Base-by-base conservation (phyloP, 1,139 yeast genomes). In the Yamadazyma mexicana region DNA sequence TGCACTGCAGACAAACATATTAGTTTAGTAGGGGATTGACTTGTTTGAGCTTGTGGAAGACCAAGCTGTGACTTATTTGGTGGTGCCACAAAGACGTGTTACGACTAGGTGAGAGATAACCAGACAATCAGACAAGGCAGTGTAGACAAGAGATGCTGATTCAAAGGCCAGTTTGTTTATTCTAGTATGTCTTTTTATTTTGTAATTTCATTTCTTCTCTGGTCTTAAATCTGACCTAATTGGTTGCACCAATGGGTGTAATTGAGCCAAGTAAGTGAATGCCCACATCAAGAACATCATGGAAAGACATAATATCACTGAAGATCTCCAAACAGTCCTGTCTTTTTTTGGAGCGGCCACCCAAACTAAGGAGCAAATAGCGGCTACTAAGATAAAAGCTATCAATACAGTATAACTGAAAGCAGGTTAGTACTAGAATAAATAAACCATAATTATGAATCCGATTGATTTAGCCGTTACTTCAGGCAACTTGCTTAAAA, bases 241-340 rank as follows among this genome's bases (percentile, higher is more conserved):
- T 34, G 94, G 94, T 22, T 77, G 85, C 40, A 83, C 88, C 54
- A 85, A 69, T n/a, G 94, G 94, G 60, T 85, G 92, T 43, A 85
- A 66, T 55, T 85, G 94, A 25, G 83, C 79, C 49, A 87, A 66
- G 55, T 86, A 87, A 6, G 96, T 87, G 51, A 87, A 81, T 22
- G 96, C 96, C 96, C 96, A 88, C 96, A 89, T 87, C 56, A 89
- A 73, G 61, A 77, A 89, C 72, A 89, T 85, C 96, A 89, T 86
- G 17, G 95, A 81, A 56, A 91, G 63, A 3, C 91, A 79, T 49
- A 91, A 73, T 40, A 84, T 82, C 35, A 89, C 80, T 10, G 96
- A 87, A 40, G 95, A 86, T 67, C 97, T 79, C 94, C 95, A 89
- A 33, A 91, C 97, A 25, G 81, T 74, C 44, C 70, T 69, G 54